Evolutionary conservation across 331 rosid species (phyloP).

Genomic region (Cydonia oblonga): DNA sequence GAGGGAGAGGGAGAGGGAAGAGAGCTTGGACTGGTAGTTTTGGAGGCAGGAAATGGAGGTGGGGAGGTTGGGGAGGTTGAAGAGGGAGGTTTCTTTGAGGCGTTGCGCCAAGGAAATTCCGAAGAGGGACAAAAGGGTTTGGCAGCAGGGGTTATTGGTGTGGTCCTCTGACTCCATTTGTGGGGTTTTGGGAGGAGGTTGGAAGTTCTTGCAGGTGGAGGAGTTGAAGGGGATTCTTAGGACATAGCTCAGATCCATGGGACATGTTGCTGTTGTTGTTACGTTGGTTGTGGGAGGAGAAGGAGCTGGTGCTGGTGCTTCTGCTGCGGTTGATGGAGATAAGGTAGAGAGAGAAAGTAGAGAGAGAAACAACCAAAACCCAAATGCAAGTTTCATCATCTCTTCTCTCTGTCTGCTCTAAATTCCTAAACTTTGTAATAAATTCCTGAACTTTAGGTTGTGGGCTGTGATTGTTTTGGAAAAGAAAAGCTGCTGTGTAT

Average conservation of each 20-base stretch:
- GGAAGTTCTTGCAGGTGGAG: slow-evolving; percentile 37
- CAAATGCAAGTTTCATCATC: slow-evolving; percentile 12
- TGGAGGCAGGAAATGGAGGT: slow-evolving; percentile 52
- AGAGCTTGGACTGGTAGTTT: slow-evolving; percentile 44
- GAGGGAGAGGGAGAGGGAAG: slow-evolving; percentile 22
- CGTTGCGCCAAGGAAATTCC: slow-evolving; percentile 53
- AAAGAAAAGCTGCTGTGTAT: background rate
- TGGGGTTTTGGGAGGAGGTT: slow-evolving; percentile 9
- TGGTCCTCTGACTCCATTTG: background rate
- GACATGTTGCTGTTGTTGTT: slow-evolving; percentile 30
- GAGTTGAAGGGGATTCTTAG: slow-evolving; percentile 52
- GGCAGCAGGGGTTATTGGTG: slow-evolving; percentile 36
- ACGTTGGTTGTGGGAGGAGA: slow-evolving; percentile 4
- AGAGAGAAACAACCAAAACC: background rate
- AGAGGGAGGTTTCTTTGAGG: slow-evolving; percentile 53
- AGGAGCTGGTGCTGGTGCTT: slow-evolving; percentile 11
- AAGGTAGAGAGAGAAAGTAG: slow-evolving; percentile 12
- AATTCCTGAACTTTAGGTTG: background rate
- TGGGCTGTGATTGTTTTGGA: background rate
- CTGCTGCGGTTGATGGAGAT: slow-evolving; percentile 4
- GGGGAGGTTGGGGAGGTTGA: slow-evolving; percentile 39
- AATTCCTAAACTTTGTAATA: background rate
- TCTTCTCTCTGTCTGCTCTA: background rate
- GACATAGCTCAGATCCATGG: slow-evolving; percentile 51
- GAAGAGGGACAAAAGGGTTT: slow-evolving; percentile 37